A percentile compares a stretch with the other conserved stretches of the same genome.
Evolutionary conservation across 108 stramenopile species (phyloP).

Genomic region (Pseudonitzschia pungens): DNA sequence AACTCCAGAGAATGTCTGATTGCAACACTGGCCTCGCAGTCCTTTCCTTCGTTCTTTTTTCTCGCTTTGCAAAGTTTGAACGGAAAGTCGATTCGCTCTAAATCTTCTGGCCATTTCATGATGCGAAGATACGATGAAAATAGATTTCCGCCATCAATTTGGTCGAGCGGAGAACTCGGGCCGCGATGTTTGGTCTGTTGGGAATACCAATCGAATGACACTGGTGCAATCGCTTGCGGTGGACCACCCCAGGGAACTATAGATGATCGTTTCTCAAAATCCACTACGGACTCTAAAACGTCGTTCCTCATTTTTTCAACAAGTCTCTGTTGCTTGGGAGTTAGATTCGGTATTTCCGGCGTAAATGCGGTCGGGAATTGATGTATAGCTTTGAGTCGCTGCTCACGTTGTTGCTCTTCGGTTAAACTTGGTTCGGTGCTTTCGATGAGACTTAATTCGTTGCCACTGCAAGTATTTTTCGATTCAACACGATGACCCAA

Average conservation of each 20-base stretch:
- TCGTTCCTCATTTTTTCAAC: constrained; percentile 19
- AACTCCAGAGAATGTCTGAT: constrained; percentile 66
- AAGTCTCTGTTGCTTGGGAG: constrained; percentile 1
- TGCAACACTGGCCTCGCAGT: constrained; percentile 60
- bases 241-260: constrained; percentile 36
- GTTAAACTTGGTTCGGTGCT: not conserved
- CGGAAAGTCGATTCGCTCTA: constrained; percentile 52
- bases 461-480: not conserved
- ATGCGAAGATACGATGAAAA: constrained; percentile 38
- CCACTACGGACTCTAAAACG: not conserved
- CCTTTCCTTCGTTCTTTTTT: constrained; percentile 22
- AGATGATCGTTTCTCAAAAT: constrained; percentile 23
- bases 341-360: constrained; percentile 2
- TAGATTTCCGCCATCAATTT: constrained; percentile 26
- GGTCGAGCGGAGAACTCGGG: constrained; percentile 20
- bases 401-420: not conserved
- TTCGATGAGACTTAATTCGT: not conserved
- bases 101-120: constrained; percentile 44
- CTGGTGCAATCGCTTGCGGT: not conserved
- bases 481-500: not conserved
- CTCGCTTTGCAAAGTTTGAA: constrained; percentile 48
- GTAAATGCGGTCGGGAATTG: constrained; percentile 26
- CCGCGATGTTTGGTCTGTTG: not conserved
- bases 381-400: not conserved
- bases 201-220: constrained; percentile 5